Conservation (phyloP, 257 asterid genomes). For the Salvia rosmarinus region DNA sequence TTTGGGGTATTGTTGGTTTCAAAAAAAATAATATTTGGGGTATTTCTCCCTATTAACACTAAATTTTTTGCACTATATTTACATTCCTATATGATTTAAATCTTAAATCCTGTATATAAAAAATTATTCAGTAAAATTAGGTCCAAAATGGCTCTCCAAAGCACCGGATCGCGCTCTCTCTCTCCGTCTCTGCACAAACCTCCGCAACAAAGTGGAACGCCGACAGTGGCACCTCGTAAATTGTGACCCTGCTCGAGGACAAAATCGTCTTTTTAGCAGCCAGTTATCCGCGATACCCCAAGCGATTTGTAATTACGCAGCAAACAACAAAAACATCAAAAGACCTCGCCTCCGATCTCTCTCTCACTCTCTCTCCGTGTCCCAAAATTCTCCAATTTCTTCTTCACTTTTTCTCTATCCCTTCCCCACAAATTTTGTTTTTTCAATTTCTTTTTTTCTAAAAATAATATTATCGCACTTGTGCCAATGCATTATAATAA, state of each 20-base stretch:
- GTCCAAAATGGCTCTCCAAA: too few species aligned
- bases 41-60: too few species aligned
- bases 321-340: conserved; percentile 36
- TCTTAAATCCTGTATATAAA: too few species aligned
- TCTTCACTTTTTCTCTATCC: conserved; percentile 41
- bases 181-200: neutral
- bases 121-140: too few species aligned
- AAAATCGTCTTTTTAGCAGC: conserved; percentile 29
- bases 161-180: too few species aligned
- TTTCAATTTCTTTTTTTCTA: neutral
- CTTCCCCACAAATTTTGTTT: neutral
- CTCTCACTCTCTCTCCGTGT: conserved; percentile 37
- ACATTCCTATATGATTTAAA: too few species aligned
- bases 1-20: too few species aligned
- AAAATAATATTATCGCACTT: neutral
- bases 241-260: conserved; percentile 3
- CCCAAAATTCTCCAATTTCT: conserved; percentile 32
- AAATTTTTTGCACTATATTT: too few species aligned
- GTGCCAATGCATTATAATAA: conserved; percentile 28
- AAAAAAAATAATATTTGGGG: too few species aligned
- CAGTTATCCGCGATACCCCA: conserved; percentile 46
- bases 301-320: conserved; percentile 39
- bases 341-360: conserved; percentile 44
- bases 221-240: conserved; percentile 21
- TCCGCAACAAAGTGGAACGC: neutral